Percentiles rank a stretch among this genome's conserved stretches.
These are phyloP conservation scores for Rhodotorula diobovata DNA, from an alignment of 768 basidiomycete species.

Conservation along the genomic window DNA sequence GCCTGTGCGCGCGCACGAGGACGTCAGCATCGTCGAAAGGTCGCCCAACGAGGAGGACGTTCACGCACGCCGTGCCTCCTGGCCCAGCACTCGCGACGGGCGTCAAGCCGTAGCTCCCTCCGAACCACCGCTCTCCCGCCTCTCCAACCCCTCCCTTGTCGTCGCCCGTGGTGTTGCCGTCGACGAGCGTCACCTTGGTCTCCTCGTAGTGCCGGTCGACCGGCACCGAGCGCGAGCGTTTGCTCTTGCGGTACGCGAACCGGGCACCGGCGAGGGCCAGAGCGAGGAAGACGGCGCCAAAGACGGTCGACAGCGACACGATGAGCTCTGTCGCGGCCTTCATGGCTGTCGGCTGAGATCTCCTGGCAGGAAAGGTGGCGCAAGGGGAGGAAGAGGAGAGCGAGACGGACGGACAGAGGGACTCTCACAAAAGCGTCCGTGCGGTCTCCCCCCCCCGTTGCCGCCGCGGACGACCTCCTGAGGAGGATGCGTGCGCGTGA, in stretches of 20 bases:
- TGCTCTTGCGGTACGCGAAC: slow-evolving; percentile 7
- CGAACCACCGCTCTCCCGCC: slow-evolving; percentile 10
- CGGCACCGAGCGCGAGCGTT: not conserved
- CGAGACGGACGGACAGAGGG: too few species aligned
- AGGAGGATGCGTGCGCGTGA: too few species aligned
- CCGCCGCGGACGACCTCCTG: too few species aligned
- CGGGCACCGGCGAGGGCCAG: slow-evolving; percentile 12
- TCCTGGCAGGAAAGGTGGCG: too few species aligned
- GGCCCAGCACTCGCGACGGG: slow-evolving; percentile 14
- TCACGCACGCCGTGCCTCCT: slow-evolving; percentile 20
- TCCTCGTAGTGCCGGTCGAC: slow-evolving; percentile 22
- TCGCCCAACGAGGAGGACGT: not conserved
- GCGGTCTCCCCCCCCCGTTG: too few species aligned
- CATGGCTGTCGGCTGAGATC: not conserved
- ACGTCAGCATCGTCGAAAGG: not conserved
- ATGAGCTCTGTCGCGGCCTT: not conserved
- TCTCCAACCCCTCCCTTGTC: not conserved
- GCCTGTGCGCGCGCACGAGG: not conserved
- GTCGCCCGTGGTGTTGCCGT: not conserved
- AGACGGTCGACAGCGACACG: slow-evolving; percentile 14
- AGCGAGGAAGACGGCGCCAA: slow-evolving; percentile 5
- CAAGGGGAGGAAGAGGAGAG: too few species aligned
- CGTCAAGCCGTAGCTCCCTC: not conserved
- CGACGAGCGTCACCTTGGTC: not conserved
- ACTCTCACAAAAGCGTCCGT: too few species aligned